Percentiles rank a stretch among this genome's conserved stretches.
Evolutionary conservation across 805 yeast species (phyloP).

Genomic region (Candida gorgasii): DNA sequence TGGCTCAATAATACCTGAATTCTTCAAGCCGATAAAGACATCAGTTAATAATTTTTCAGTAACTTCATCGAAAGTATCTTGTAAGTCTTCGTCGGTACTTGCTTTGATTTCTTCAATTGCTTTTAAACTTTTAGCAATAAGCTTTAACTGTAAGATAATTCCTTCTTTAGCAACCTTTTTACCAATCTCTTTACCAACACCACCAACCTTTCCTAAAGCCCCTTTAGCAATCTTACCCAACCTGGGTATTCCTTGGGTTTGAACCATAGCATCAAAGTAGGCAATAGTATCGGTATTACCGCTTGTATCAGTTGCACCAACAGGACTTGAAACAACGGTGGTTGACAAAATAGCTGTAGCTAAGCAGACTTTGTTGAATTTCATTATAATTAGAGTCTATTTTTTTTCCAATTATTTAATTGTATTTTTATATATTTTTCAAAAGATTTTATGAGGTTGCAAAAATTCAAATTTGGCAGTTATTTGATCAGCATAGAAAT

Average conservation of each 20-base stretch:
- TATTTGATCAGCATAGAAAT: slow-evolving; percentile 2
- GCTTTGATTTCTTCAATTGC: slow-evolving; percentile 13
- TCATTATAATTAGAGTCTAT: background rate
- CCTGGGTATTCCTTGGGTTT: background rate
- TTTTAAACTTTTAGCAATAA: slow-evolving; percentile 14
- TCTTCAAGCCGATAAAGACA: slow-evolving; percentile 27
- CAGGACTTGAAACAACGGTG: background rate
- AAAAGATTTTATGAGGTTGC: slow-evolving; percentile 3
- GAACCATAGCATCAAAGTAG: background rate
- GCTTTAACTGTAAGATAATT: slow-evolving; percentile 8
- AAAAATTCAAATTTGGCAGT: background rate
- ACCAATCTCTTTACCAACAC: slow-evolving; percentile 6
- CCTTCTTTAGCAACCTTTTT: slow-evolving; percentile 9
- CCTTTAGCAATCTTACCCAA: slow-evolving; percentile 5
- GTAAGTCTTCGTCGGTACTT: slow-evolving; percentile 1
- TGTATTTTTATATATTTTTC: slow-evolving; percentile 1
- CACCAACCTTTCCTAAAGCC: slow-evolving; percentile 3
- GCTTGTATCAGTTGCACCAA: background rate
- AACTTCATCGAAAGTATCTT: slow-evolving; percentile 13
- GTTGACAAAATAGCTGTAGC: background rate
- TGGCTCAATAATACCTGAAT: slow-evolving; percentile 30
- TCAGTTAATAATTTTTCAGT: slow-evolving; percentile 22
- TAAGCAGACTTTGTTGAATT: background rate
- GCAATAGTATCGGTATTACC: background rate
- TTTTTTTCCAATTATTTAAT: background rate